Evolutionary conservation across 306 rosid species (phyloP).

Genomic region (Betula pendula): DNA sequence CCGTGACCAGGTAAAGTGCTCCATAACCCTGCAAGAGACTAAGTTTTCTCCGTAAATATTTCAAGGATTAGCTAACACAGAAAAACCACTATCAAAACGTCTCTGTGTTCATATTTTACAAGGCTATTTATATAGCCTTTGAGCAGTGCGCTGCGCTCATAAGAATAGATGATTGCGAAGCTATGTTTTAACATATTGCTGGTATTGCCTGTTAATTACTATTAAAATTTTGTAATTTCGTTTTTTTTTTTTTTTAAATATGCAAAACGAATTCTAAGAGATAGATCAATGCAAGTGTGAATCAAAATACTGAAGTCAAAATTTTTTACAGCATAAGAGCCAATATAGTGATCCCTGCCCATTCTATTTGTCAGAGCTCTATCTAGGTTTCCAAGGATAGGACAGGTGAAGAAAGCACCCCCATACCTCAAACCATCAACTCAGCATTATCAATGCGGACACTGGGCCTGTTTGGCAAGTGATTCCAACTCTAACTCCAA

Average conservation of each 20-base stretch:
- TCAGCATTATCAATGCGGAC: neutral
- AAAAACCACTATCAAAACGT: conserved; percentile 1
- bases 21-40: conserved; percentile 87
- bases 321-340: neutral
- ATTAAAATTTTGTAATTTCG: neutral
- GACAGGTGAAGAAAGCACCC: neutral
- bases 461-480: no score
- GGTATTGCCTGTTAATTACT: neutral
- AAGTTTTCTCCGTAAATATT: conserved; percentile 35
- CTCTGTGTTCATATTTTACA: conserved; percentile 15
- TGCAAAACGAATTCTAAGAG: neutral
- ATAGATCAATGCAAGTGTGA: neutral
- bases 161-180: conserved; percentile 6
- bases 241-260: neutral
- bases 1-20: conserved; percentile 83
- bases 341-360: neutral
- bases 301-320: neutral
- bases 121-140: conserved; percentile 12
- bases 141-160: neutral
- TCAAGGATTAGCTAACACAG: conserved; percentile 10
- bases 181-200: neutral
- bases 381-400: neutral
- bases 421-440: neutral
- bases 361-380: neutral
- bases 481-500: no score